Evolutionary conservation across 306 rosid species (phyloP), one percentile per base, ranked within the genome.

Genomic region (Fagus sylvatica): DNA sequence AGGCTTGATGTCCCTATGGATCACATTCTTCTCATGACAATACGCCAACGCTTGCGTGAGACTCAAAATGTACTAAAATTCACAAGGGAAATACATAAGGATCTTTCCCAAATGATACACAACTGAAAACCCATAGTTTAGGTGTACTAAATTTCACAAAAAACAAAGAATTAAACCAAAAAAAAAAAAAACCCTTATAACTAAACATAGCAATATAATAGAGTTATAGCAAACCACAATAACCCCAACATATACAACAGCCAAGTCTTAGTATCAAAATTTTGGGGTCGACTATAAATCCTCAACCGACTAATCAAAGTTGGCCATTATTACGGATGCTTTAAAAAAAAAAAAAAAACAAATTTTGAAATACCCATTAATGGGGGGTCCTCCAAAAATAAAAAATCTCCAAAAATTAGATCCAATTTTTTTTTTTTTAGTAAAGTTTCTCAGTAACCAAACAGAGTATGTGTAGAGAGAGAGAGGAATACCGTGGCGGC

Each of bases 1-100:
- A 3, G 95, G 98, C 93, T 92, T 92, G 77, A 94, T 94, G 72
- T 94, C 97, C 80, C 98, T 84, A 68, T 94, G 98, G 85, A 94
- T 94, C 57, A 94, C 97, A 86, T 92, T 53, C 82, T 92, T 92
- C 91, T 92, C 91, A 65, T 94, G 98, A 84, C 97, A 92, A 85
- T 90, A 92, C 34, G 89, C 89, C 95, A 92, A 76, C 0, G 98
- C 97, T 80, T 88, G 87, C 17, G 97, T 84, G 73, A 94, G 94
- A 84, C 97, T 90, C 72, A 88, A 69, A 22, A 94, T 90, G 80
- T 89, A 92, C 97, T 94, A 48, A 49, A 84, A 77, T 19, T 43
- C 54, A 77, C 76, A 86, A 13, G 76, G 34, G 64, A 57, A 53
- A 28, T 69, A 71, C 41, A 32, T 42, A 4, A 69, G 54, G 43